These are phyloP conservation scores for Colletotrichum lindemuthianum DNA, from an alignment of 2,329 filamentous ascomycete genomes.

Conservation along the genomic window DNA sequence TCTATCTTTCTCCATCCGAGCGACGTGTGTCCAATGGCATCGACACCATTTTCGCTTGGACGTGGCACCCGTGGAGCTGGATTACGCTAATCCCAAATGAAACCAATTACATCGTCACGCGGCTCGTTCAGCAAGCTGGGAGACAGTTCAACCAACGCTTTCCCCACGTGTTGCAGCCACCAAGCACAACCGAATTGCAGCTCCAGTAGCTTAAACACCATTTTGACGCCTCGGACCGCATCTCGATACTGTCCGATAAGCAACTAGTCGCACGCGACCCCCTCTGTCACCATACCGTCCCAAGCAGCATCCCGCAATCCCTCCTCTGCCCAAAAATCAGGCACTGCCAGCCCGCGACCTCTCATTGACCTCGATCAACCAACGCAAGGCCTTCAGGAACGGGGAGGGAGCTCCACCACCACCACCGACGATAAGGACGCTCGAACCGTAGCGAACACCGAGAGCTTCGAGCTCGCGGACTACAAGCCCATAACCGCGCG, in stretches of 20 bases:
- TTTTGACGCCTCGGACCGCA: conserved; percentile 15
- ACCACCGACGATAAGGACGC: conserved; percentile 2
- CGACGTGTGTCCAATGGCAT: conserved; percentile 23
- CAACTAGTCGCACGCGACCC: conserved; percentile 21
- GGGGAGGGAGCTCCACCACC: conserved; percentile 36
- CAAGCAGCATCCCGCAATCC: conserved; percentile 25
- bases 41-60: conserved; percentile 19
- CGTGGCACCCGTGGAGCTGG: conserved; percentile 27
- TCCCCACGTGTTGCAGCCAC: conserved; percentile 36
- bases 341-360: conserved; percentile 29
- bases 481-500: conserved; percentile 47
- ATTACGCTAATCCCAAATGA: conserved; percentile 36
- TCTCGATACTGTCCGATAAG: conserved; percentile 32
- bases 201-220: conserved; percentile 23
- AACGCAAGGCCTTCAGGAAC: conserved; percentile 33
- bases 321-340: conserved; percentile 37
- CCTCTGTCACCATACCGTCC: conserved; percentile 34
- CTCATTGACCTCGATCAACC: conserved; percentile 30
- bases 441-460: conserved; percentile 11
- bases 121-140: conserved; percentile 30
- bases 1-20: conserved; percentile 19
- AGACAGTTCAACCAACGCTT: conserved; percentile 35
- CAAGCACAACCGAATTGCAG: conserved; percentile 26
- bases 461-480: conserved; percentile 54
- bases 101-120: conserved; percentile 34